Evolutionary conservation across 2,329 filamentous ascomycete species (phyloP), one percentile per base, ranked within the genome.

Genomic region (Epichloe baconii): DNA sequence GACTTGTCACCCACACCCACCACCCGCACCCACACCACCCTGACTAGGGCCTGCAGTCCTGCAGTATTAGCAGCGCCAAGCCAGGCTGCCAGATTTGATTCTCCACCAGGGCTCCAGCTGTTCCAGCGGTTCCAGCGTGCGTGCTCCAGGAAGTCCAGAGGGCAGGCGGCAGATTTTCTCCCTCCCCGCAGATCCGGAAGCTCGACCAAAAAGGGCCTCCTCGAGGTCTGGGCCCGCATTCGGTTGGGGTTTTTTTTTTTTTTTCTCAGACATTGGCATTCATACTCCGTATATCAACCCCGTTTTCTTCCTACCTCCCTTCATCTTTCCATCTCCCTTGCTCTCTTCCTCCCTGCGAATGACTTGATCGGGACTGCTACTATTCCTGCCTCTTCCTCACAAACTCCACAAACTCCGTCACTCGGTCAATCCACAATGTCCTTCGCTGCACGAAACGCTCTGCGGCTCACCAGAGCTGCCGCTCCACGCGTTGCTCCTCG

Each of bases 391-490:
- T 26, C 23, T 15, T 17, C 38, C 19, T 23, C 49, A 14, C 21
- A n/a, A 23, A 3, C 15, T 40, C 43, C 10, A 21, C 47, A 31
- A 44, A 47, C 34, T 21, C 19, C 19, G 3, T 19, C 19, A 47
- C 34, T 21, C 19, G 7, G 36, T 7, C 15, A 38, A 17, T 17
- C 47, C 58, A 64, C 53, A 58, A 69, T 69, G 67, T 62, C 67
- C 59, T 62, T 62, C 53, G 61, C 62, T 44, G 58, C 64, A 53
- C 64, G 66, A 59, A 66, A 62, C 60, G 56, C 58, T 50, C 54
- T 69, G 52, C 66, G 67, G 49, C 55, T 65, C 52, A 59, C 63
- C 51, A 64, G 65, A 53, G 61, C 56, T 51, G 61, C 64, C 52
- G 58, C 59, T 47, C 61, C 64, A 47, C 52, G 54, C 17, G 41